Conservation (phyloP, 2,329 filamentous ascomycete species). For the Dothideomycetes sp. region DNA sequence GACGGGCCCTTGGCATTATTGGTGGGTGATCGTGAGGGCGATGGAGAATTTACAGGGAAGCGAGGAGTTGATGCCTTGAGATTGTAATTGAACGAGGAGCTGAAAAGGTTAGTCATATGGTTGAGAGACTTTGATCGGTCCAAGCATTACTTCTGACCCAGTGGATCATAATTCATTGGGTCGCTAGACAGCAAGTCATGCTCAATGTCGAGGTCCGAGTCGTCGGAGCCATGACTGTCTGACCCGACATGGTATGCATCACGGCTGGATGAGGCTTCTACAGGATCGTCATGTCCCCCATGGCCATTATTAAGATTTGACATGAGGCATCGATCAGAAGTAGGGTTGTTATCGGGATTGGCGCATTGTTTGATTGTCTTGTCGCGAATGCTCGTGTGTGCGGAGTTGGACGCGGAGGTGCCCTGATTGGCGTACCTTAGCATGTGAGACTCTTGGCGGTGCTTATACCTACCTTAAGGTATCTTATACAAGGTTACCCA, state of each 20-base stretch:
- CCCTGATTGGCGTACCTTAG: too few species aligned
- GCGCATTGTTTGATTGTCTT: conserved; percentile 1
- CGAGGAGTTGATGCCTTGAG: conserved; percentile 42
- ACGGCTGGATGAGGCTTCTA: conserved; percentile 36
- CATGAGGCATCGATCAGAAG: conserved; percentile 18
- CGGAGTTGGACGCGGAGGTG: neutral
- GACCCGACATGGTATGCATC: conserved; percentile 17
- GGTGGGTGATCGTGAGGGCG: conserved; percentile 9
- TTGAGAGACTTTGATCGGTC: too few species aligned
- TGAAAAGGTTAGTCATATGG: conserved; percentile 15
- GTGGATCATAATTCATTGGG: conserved; percentile 37
- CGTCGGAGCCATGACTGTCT: conserved; percentile 22
- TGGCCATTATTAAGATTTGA: conserved; percentile 22
- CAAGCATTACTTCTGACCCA: conserved; percentile 30
- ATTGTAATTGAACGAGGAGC: conserved; percentile 64
- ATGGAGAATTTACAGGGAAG: conserved; percentile 27
- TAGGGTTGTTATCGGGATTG: neutral
- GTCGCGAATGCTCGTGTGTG: neutral
- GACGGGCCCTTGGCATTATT: conserved; percentile 16
- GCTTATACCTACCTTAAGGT: too few species aligned
- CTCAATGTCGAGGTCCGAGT: conserved; percentile 29
- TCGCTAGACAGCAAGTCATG: conserved; percentile 46
- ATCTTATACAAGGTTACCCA: too few species aligned
- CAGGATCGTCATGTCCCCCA: conserved; percentile 19
- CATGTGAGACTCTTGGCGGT: neutral